Base-by-base conservation (phyloP, 768 basidiomycete species). In the Pleurotus tuber-regium region DNA sequence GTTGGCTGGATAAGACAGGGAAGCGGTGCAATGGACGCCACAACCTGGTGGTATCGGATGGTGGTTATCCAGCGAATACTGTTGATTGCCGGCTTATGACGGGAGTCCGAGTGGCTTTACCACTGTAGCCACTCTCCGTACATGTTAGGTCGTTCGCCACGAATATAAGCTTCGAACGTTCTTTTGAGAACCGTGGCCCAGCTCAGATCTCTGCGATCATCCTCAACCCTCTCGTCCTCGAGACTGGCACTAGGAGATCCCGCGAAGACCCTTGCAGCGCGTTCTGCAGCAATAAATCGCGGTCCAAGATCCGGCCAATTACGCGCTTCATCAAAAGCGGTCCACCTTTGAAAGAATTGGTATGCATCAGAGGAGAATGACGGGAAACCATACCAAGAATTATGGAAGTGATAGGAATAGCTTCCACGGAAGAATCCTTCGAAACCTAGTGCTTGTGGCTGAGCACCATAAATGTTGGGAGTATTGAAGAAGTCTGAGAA, bases 371-470 rank as follows among this genome's bases (percentile, higher is more conserved):
- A 31, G 39, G 40, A 5, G 24, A 26, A 23, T 46, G 33, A 49
- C 19, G 18, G 5, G 49, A 40, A 2, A 5, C 64, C 82, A 49
- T 50, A 89, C 92, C 92, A 94, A 69, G 82, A 90, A 65, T 94
- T 95, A 65, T 98, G 95, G 70, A 89, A 98, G 67, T 98, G 94
- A 66, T 98, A 98, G 1, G 90, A 94, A 65, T 85, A 98, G 4
- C 96, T 91, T 4, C 96, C 97, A 53, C 83, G 84, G 79, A 95
- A 99, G 77, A 98, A 99, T 8, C 92, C 94, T 58, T 93, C 87
- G 58, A 98, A 90, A 7, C 97, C 97, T 12, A 92, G 72, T 11
- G 88, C 89, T 59, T 88, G 84, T 4, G 96, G 91, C 7, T 87
- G 89, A 1, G 90, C 93, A 56, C 87, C 85, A 43, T 78, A 78